Conservation (phyloP, 768 basidiomycete genomes). For the Lyophyllum atratum region DNA sequence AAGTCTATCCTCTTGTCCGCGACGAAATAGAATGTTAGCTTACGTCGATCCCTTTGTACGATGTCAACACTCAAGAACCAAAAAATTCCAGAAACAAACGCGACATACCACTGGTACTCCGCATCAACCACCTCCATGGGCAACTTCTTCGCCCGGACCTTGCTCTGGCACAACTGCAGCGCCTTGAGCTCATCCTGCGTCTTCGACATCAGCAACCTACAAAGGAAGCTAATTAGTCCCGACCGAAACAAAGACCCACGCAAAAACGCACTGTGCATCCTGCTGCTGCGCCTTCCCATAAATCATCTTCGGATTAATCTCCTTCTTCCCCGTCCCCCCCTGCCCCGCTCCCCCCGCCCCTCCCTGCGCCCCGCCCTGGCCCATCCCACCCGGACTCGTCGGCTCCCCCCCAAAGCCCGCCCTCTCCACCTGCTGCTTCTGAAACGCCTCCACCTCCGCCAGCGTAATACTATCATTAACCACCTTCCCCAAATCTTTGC, state of each 20-base stretch:
- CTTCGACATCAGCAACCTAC: constrained; percentile 77
- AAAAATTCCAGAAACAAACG: neutral
- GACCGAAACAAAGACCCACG: neutral
- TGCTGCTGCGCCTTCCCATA: constrained; percentile 83
- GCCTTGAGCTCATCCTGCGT: constrained; percentile 91
- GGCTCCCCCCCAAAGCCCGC: constrained; percentile 33
- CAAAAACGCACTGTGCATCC: constrained; percentile 66
- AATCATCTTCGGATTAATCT: constrained; percentile 96
- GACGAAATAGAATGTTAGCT: constrained; percentile 97
- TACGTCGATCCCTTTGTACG: constrained; percentile 80
- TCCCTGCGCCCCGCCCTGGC: too few relatives aligned
- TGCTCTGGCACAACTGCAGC: constrained; percentile 85
- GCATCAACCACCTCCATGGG: constrained; percentile 99
- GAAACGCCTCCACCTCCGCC: constrained; percentile 88
- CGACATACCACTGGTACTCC: constrained; percentile 92
- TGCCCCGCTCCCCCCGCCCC: constrained; percentile 21
- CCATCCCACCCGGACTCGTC: constrained; percentile 30
- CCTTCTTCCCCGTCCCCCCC: constrained; percentile 62
- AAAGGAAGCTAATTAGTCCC: too few relatives aligned
- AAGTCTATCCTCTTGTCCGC: constrained; percentile 97
- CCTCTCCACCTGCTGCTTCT: constrained; percentile 74
- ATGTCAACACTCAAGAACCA: neutral
- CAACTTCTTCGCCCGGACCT: constrained; percentile 90
- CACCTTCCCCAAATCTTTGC: constrained; percentile 90
- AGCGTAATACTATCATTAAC: constrained; percentile 90